Evolutionary conservation across 1,284 basidiomycete species (phyloP), one percentile per base, ranked within the genome.

Genomic region (Naganishia sp.): DNA sequence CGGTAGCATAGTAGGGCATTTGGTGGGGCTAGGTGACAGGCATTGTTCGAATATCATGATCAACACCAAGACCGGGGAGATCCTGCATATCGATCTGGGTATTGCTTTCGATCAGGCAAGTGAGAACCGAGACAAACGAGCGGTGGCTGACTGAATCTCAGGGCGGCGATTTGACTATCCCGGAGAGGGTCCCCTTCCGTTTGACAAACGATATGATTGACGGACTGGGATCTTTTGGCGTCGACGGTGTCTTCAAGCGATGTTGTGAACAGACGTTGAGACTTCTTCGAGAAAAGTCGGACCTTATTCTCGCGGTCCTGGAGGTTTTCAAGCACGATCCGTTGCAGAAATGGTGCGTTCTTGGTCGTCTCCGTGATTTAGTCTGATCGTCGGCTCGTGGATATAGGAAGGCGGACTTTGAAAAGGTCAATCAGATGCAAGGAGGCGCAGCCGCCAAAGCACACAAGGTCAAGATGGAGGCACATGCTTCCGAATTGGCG

Each of bases 241-340:
- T 93, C 0, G 88, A 94, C 70, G 95, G 95, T 0, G 94, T 96
- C 6, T 99, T 96, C 82, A 87, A 95, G 68, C 86, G 92, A 36
- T 98, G 94, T 76, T 89, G 92, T 3, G 92, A 98, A 79, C 92
- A 98, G 78, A 97, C 94, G 0, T 81, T 99, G 16, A 86, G 93
- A 16, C 94, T 98, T 10, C 81, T 98, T 52, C 86, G 94, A 9
- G 88, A 90, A 55, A 86, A 88, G 9, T 90, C 91, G 0, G 88
- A 89, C 64, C 86, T 95, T 50, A 89, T 99, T 74, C 86, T 95
- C 83, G 98, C 94, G 1, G 89, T 99, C 0, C 84, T 99, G 44
- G 94, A 97, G 75, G 95, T 98, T 13, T 96, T 98, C 85, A 93
- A 92, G 77, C 87, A 97, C 75, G 95, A 99, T 78, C 95, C 96